Conservation (phyloP, 148 eudicot species). For the Gaultheria prostrata region DNA sequence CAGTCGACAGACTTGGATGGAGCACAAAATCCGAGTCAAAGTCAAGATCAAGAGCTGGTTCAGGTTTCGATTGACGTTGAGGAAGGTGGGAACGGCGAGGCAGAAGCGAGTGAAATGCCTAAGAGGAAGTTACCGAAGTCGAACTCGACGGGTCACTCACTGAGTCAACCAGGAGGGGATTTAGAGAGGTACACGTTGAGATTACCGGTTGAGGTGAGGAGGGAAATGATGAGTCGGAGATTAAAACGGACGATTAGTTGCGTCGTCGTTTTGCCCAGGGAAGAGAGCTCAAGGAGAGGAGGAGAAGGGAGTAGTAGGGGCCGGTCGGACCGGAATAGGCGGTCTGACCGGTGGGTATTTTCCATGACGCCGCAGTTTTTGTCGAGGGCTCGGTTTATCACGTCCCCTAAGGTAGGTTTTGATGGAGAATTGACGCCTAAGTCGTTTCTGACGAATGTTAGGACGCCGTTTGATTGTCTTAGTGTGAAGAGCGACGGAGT, state of each 20-base stretch:
- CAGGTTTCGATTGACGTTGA: background rate
- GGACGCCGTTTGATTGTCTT: slow-evolving; percentile 7
- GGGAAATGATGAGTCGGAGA: slow-evolving; percentile 24
- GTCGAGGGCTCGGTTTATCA: background rate
- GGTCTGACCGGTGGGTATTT: slow-evolving; percentile 17
- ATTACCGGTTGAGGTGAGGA: slow-evolving; percentile 37
- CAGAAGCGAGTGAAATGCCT: slow-evolving; percentile 16
- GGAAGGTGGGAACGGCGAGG: slow-evolving; percentile 1
- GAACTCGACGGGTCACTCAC: slow-evolving; percentile 51
- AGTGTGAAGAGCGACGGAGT: slow-evolving; percentile 5
- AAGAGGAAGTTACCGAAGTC: slow-evolving; percentile 25
- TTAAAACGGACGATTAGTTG: slow-evolving; percentile 36
- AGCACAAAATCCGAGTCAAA: background rate
- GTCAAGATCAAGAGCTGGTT: background rate
- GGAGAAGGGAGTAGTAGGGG: slow-evolving; percentile 24
- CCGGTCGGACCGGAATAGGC: background rate
- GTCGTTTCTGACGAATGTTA: slow-evolving; percentile 5
- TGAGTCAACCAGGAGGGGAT: slow-evolving; percentile 24
- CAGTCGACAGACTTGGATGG: background rate
- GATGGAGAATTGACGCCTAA: background rate
- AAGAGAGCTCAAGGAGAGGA: slow-evolving; percentile 19
- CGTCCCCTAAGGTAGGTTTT: background rate
- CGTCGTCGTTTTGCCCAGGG: slow-evolving; percentile 25
- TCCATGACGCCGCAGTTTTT: slow-evolving; percentile 10
- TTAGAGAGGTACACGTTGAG: slow-evolving; percentile 40